A percentile compares a stretch with the other conserved stretches of the same genome.
Conservation (phyloP, 2,329 filamentous ascomycete species). For the Cryphonectria parasitica region DNA sequence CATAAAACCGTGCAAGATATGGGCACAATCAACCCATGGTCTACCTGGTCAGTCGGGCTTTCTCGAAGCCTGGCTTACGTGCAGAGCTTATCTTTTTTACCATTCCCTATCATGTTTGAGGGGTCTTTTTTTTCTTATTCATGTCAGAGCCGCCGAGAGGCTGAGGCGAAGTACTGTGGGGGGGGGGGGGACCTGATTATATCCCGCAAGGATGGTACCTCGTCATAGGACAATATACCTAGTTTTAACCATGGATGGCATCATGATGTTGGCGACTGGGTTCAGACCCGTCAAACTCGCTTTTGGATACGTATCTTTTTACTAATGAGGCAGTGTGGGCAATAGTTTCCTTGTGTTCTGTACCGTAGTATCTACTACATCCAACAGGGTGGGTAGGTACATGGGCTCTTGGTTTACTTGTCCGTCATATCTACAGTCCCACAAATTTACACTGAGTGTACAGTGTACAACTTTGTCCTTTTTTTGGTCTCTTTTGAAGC, state of each 20-base stretch:
- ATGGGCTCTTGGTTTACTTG: background rate
- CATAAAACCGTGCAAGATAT: slow-evolving; percentile 1
- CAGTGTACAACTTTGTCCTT: slow-evolving; percentile 14
- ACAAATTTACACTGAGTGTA: slow-evolving; percentile 18
- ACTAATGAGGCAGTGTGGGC: slow-evolving; percentile 6
- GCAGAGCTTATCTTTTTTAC: slow-evolving; percentile 14
- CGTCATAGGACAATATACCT: background rate
- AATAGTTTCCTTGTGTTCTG: background rate
- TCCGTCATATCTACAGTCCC: slow-evolving; percentile 17
- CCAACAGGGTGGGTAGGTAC: background rate
- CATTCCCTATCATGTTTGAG: background rate
- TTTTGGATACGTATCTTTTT: slow-evolving; percentile 6
- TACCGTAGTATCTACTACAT: slow-evolving; percentile 3
- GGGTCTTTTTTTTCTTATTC: background rate
- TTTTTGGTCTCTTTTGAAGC: slow-evolving; percentile 10
- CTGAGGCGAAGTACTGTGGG: slow-evolving; percentile 5
- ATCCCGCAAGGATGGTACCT: slow-evolving; percentile 11
- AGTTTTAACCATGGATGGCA: slow-evolving; percentile 1
- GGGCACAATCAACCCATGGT: slow-evolving; percentile 1
- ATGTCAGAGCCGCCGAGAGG: slow-evolving; percentile 5
- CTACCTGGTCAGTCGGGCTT: slow-evolving; percentile 24
- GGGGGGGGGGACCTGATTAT: background rate
- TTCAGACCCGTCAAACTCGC: slow-evolving; percentile 11
- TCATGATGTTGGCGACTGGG: slow-evolving; percentile 20
- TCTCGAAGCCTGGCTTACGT: slow-evolving; percentile 10